Evolutionary conservation across 768 basidiomycete genomes (phyloP), one percentile per base, ranked within the genome.

Genomic region (Boletus fagicola): DNA sequence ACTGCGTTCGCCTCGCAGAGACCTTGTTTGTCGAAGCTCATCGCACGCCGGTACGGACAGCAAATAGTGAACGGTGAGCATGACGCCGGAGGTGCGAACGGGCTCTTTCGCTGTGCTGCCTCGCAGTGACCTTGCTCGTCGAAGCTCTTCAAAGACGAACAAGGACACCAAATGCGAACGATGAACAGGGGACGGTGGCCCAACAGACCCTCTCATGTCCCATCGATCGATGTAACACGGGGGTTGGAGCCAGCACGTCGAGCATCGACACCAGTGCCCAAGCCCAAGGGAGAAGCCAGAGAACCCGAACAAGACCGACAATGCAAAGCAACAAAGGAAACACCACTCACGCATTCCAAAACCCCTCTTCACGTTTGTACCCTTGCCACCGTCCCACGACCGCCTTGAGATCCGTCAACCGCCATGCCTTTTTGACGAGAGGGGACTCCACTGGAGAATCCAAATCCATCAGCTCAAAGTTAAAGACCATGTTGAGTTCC

Each of bases 401-500:
- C 10, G 75, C 72, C 63, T 80, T 84, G 40, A 88, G 69, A 15
- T 84, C 79, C 5, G 74, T 51, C 18, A 90, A 64, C 39, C 73
- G 78, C 83, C 86, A 88, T 9, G 73, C 64, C 48, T 76, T 72
- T 30, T 70, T 71, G 38, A 74, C 71, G 49, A 85, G 74, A 22
- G 80, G 76, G 18, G 65, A 64, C 22, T 73, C 68, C 28, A 75
- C 70, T 8, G 78, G 74, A 5, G 78, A 72, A 69, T 87, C 87
- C 53, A 86, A 62, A 55, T 83, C 80, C 77, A 85, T 81, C 22
- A 81, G 62, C 50, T 88, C 84, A 62, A 86, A 87, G 13, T 81
- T 77, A 68, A 89, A 87, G 31, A 85, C 77, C 81, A 83, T 85
- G 64, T 87, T 74, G 26, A 87, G 78, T 65, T 87, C 83, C 54